Conservation (phyloP, 83 land plant species). For the Picea engelmannii region DNA sequence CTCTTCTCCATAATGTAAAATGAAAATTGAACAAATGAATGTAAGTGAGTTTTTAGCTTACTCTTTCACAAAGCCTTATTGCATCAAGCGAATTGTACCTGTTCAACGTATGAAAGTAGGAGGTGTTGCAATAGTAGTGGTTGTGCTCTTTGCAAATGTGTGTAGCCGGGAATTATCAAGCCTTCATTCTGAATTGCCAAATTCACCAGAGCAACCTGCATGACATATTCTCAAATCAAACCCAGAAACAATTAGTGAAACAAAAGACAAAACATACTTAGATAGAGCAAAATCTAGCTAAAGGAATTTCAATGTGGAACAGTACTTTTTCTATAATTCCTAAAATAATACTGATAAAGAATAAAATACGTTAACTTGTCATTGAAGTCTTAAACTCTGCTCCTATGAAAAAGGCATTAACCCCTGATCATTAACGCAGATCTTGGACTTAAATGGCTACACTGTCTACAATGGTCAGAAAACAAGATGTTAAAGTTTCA, state of each 20-base stretch:
- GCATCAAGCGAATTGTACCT: constrained; percentile 42
- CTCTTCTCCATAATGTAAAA: neutral
- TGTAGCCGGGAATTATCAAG: constrained; percentile 93
- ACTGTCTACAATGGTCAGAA: neutral
- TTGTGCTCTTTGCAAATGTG: constrained; percentile 97
- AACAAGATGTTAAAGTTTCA: neutral
- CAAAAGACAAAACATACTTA: neutral
- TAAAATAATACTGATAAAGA: neutral
- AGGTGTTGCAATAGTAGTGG: constrained; percentile 93
- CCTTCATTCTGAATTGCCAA: constrained; percentile 78
- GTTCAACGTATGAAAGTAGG: constrained; percentile 92
- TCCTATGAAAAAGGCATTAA: neutral
- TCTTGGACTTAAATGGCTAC: neutral
- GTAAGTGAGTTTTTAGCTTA: neutral
- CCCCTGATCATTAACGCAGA: neutral
- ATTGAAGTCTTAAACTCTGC: neutral
- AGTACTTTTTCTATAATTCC: neutral
- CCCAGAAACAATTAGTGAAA: neutral
- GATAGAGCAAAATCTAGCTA: neutral
- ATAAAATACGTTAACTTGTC: neutral
- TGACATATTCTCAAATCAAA: neutral
- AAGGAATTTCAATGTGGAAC: neutral
- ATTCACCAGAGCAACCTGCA: constrained; percentile 73
- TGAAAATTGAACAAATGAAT: neutral
- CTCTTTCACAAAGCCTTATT: neutral